Base-by-base conservation (phyloP, 192 early-diverging fungal species). In the Pilaira anomala region DNA sequence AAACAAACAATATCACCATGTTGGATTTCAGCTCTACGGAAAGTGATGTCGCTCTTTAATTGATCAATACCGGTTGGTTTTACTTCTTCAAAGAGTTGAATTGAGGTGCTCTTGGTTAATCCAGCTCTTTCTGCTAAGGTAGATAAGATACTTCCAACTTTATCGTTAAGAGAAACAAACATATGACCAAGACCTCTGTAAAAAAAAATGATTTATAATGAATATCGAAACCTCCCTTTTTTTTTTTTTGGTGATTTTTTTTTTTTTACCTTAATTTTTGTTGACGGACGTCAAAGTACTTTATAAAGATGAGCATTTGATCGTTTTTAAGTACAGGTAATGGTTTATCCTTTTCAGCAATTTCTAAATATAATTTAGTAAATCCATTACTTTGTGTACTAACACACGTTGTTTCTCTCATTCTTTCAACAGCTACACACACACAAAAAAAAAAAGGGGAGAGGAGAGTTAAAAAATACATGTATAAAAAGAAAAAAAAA, bases 221-320 rank as follows among this genome's bases (percentile, higher is more conserved):
- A 40, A 8, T 40, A 5, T 5, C 5, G 5, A 40, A 12, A 5
- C 39, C 5, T 40, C 39, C 39, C n/a, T n/a, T n/a, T n/a, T n/a
- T n/a, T n/a, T n/a, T n/a, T n/a, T n/a, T n/a, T n/a, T n/a, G n/a
- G n/a, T n/a, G n/a, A n/a, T n/a, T n/a, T n/a, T n/a, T n/a, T 40
- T 40, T 12, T 8, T 40, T 12, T 40, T 79, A 89, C 82, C 81
- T 69, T 64, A 98, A 76, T 22, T 51, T 75, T 12, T 76, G 75
- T 13, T 70, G 76, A 3, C 67, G 50, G 0, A 86, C 86, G 53
- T 97, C 88, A 69, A 89, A 97, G 67, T 87, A 91, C 77, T 97
- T 97, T 28, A 95, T 59, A 66, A 95, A 95, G 11, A 98, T 63
- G 60, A 95, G 72, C 45, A 88, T 75, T 21, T 49, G 33, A 30